Conservation (phyloP, 139 green algal species). For the Chlamydomonas eustigma region DNA sequence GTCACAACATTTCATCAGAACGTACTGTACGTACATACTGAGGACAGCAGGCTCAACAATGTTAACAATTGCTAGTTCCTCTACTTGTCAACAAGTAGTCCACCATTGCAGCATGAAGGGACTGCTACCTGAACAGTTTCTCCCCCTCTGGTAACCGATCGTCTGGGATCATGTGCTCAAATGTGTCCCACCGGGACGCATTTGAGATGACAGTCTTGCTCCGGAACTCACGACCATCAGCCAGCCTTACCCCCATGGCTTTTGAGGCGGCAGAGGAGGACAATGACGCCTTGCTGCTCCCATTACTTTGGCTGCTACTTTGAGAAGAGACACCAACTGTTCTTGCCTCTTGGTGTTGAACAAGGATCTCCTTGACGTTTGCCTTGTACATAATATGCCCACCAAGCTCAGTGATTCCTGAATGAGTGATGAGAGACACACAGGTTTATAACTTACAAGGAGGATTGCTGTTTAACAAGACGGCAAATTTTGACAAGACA, state of each 20-base stretch:
- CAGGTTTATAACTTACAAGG: too few relatives aligned
- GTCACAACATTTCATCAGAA: too few relatives aligned
- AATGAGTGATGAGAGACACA: too few relatives aligned
- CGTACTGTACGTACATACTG: too few relatives aligned
- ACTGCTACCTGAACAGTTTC: constrained; percentile 52
- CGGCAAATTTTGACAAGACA: too few relatives aligned
- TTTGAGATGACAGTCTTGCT: constrained; percentile 76
- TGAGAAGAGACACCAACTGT: not conserved
- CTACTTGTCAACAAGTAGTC: too few relatives aligned
- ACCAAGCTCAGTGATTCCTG: constrained; percentile 69
- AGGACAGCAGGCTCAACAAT: too few relatives aligned
- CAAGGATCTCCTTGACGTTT: constrained; percentile 84
- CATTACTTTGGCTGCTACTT: too few relatives aligned
- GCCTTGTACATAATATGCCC: constrained; percentile 83
- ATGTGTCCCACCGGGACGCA: constrained; percentile 96
- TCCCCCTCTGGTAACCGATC: constrained; percentile 72
- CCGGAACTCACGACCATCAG: constrained; percentile 61
- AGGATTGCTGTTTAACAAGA: too few relatives aligned
- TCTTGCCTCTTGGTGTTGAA: constrained; percentile 40
- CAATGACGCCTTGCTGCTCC: constrained; percentile 8
- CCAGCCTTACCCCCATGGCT: constrained; percentile 74
- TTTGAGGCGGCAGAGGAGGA: not conserved
- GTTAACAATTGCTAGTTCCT: too few relatives aligned
- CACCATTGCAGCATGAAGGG: too few relatives aligned
- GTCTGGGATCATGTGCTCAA: constrained; percentile 76